Percentiles rank a stretch among this genome's conserved stretches.
Evolutionary conservation across 345 rosid genomes (phyloP).

Genomic region (Cardamine chenopodiifolia): DNA sequence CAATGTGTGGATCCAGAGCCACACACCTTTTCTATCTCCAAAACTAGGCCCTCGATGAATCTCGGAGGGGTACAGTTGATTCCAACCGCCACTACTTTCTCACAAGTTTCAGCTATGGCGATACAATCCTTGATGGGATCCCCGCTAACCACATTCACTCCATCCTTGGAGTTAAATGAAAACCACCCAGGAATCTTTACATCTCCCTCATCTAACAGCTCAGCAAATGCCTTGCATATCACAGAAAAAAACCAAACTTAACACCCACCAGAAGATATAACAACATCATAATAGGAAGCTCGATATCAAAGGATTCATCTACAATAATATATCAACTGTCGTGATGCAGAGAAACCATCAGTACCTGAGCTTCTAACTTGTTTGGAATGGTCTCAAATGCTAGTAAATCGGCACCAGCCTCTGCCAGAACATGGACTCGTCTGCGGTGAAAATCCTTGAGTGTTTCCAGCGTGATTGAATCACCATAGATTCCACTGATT

Average conservation of each 20-base stretch:
- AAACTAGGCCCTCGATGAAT: slow-evolving; percentile 63
- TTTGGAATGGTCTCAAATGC: slow-evolving; percentile 89
- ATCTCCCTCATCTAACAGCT: slow-evolving; percentile 67
- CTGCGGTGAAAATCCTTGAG: slow-evolving; percentile 77
- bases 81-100: slow-evolving; percentile 71
- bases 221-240: slow-evolving; percentile 59
- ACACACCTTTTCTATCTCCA: slow-evolving; percentile 56
- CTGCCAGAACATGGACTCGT: slow-evolving; percentile 67
- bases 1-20: background rate
- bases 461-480: slow-evolving; percentile 53
- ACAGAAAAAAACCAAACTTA: no score
- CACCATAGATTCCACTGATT: slow-evolving; percentile 67
- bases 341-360: background rate
- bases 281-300: slow-evolving; percentile 18
- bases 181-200: slow-evolving; percentile 75
- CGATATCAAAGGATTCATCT: background rate
- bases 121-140: slow-evolving; percentile 68
- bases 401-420: slow-evolving; percentile 69
- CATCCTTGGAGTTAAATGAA: slow-evolving; percentile 80
- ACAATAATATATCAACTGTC: background rate
- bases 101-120: slow-evolving; percentile 64
- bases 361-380: slow-evolving; percentile 86
- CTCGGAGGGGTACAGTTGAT: slow-evolving; percentile 90
- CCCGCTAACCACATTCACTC: slow-evolving; percentile 72
- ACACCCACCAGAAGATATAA: slow-evolving; percentile 9